Conservation (phyloP, 352 stramenopile species). For the Hyaloperonospora brassicae region DNA sequence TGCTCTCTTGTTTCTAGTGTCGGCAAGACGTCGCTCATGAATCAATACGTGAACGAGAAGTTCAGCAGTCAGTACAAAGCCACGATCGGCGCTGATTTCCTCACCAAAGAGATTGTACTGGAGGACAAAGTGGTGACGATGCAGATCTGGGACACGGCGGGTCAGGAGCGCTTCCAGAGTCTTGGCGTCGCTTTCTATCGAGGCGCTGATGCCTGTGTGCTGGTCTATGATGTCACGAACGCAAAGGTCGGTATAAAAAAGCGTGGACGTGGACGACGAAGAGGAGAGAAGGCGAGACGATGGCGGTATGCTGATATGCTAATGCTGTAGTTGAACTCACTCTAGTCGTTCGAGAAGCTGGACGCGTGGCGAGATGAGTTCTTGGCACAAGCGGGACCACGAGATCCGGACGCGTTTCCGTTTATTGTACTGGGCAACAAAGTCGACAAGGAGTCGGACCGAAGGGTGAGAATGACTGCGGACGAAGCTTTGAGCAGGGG, state of each 20-base stretch:
- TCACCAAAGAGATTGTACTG: slow-evolving; percentile 95
- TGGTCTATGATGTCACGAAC: slow-evolving; percentile 99
- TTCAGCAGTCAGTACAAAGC: slow-evolving; percentile 99
- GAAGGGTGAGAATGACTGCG: slow-evolving; percentile 34
- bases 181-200: slow-evolving; percentile 98
- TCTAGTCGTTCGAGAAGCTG: slow-evolving; percentile 93
- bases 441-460: slow-evolving; percentile 90
- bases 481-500: neutral
- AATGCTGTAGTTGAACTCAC: slow-evolving; percentile 13
- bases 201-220: slow-evolving; percentile 94
- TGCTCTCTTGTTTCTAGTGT: slow-evolving; percentile 57
- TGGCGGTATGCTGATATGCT: neutral
- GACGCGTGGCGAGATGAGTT: slow-evolving; percentile 98
- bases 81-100: slow-evolving; percentile 98
- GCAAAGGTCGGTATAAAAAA: slow-evolving; percentile 46
- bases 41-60: slow-evolving; percentile 98
- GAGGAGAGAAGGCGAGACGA: neutral
- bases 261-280: neutral
- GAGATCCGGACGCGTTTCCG: slow-evolving; percentile 91
- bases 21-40: slow-evolving; percentile 99
- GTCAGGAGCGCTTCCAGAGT: slow-evolving; percentile 97
- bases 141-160: slow-evolving; percentile 99
- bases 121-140: slow-evolving; percentile 95
- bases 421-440: slow-evolving; percentile 99
- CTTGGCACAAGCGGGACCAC: slow-evolving; percentile 85